Conservation (phyloP, 2,329 filamentous ascomycete species). For the Scleromitrula shiraiana region DNA sequence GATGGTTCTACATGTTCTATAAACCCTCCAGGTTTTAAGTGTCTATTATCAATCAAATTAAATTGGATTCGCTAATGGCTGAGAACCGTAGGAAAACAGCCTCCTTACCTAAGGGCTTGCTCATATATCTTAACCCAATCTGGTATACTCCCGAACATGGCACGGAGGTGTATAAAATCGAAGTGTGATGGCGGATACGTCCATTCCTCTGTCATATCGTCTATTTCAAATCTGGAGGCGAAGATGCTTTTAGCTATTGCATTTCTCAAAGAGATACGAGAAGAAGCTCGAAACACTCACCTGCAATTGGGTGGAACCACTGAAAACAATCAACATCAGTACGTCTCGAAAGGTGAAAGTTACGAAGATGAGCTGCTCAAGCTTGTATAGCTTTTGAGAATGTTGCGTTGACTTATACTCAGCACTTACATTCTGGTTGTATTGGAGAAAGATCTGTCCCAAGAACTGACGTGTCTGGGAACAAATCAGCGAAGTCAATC, state of each 20-base stretch:
- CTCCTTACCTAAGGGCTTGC: constrained; percentile 39
- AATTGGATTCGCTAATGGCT: background rate
- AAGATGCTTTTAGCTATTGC: background rate
- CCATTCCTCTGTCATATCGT: constrained; percentile 45
- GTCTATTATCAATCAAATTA: constrained; percentile 15
- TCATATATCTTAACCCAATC: constrained; percentile 48
- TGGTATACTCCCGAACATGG: constrained; percentile 48
- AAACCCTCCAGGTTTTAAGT: constrained; percentile 33
- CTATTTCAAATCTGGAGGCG: constrained; percentile 49
- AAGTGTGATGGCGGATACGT: constrained; percentile 40
- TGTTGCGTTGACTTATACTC: background rate
- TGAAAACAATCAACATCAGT: constrained; percentile 16
- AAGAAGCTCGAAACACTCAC: background rate
- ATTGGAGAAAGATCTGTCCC: constrained; percentile 31
- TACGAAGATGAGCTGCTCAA: too few relatives aligned
- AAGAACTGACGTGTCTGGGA: constrained; percentile 26
- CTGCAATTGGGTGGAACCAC: constrained; percentile 48
- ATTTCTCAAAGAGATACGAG: background rate
- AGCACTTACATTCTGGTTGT: constrained; percentile 28
- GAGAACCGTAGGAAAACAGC: background rate
- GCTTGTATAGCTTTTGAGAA: background rate
- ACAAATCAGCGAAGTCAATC: constrained; percentile 31
- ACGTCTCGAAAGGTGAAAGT: background rate
- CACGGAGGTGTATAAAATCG: constrained; percentile 52
- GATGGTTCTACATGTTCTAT: constrained; percentile 27